phyloP scores from a whole-genome alignment of 2,329 filamentous ascomycete species.

The Fulvia fulva region DNA sequence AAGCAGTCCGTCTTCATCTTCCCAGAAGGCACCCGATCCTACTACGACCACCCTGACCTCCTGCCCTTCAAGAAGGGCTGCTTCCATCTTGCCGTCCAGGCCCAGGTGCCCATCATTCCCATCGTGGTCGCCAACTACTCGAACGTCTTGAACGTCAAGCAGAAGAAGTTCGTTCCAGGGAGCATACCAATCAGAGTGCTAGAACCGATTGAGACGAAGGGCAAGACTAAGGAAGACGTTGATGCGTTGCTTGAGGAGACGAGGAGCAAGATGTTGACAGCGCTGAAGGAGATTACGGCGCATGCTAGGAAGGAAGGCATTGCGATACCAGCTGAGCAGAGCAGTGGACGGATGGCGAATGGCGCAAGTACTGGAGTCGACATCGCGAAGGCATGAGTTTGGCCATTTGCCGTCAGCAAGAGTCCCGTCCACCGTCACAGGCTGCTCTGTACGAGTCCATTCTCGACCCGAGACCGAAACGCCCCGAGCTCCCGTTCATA shows the following conservation, averaged over 20 bases:
- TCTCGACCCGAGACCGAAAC: not conserved
- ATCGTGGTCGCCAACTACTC: slow-evolving; percentile 55
- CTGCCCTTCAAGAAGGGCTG: slow-evolving; percentile 99
- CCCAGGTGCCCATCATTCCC: slow-evolving; percentile 87
- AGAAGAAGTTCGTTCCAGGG: slow-evolving; percentile 40
- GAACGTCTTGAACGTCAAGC: slow-evolving; percentile 45
- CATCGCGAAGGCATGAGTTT: slow-evolving; percentile 4
- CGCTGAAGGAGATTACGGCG: slow-evolving; percentile 41
- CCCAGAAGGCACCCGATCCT: slow-evolving; percentile 89
- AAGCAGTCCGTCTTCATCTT: slow-evolving; percentile 75
- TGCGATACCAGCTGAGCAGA: slow-evolving; percentile 14
- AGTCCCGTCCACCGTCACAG: not conserved
- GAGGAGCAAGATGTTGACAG: slow-evolving; percentile 70
- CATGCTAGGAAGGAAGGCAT: slow-evolving; percentile 27
- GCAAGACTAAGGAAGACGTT: slow-evolving; percentile 71
- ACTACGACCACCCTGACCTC: slow-evolving; percentile 73
- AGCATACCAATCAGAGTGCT: slow-evolving; percentile 66
- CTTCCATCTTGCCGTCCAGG: slow-evolving; percentile 92
- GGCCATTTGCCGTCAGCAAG: not conserved
- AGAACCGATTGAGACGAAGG: slow-evolving; percentile 72
- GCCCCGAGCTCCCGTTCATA: no score
- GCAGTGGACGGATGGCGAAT: slow-evolving; percentile 12
- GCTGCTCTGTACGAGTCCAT: not conserved
- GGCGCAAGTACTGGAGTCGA: slow-evolving; percentile 19
- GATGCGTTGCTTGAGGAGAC: slow-evolving; percentile 66